Evolutionary conservation across 2,329 filamentous ascomycete species (phyloP).

Genomic region (Penicillium sp.): DNA sequence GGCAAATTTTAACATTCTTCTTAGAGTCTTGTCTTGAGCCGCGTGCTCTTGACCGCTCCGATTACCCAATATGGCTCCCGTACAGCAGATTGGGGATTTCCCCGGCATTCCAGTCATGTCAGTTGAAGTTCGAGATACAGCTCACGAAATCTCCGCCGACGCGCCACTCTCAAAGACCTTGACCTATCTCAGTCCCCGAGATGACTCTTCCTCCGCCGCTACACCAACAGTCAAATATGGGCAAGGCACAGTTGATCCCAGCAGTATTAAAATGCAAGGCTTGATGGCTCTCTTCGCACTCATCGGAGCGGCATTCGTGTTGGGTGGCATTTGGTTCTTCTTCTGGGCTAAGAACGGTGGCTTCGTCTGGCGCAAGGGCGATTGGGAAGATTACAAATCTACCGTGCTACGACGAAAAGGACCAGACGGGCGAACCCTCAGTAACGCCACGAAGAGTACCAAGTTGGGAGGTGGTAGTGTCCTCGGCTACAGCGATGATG

Average conservation of each 20-base stretch:
- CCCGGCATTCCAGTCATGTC: constrained; percentile 25
- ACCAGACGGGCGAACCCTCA: constrained; percentile 83
- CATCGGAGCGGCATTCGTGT: constrained; percentile 74
- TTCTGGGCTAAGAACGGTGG: constrained; percentile 97
- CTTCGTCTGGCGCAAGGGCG: constrained; percentile 78
- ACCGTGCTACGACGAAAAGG: constrained; percentile 88
- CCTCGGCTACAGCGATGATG: constrained; percentile 71
- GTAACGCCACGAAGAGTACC: constrained; percentile 78
- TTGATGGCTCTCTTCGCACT: constrained; percentile 86
- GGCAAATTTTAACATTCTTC: constrained; percentile 8
- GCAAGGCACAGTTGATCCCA: constrained; percentile 43
- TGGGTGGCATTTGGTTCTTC: constrained; percentile 91
- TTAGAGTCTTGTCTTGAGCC: constrained; percentile 37
- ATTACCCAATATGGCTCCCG: constrained; percentile 32
- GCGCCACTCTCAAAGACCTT: constrained; percentile 26
- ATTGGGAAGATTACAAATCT: constrained; percentile 99
- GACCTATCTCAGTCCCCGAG: constrained; percentile 32
- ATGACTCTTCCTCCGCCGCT: constrained; percentile 24
- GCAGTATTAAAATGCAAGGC: constrained; percentile 55
- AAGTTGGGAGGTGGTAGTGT: constrained; percentile 82
- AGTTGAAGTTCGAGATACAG: constrained; percentile 17
- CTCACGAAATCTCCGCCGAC: constrained; percentile 11
- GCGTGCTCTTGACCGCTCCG: constrained; percentile 36
- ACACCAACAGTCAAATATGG: constrained; percentile 27
- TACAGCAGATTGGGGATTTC: constrained; percentile 25